Evolutionary conservation across 192 early-diverging fungal species (phyloP), one percentile per base, ranked within the genome.

Genomic region (Coemansia sp.): DNA sequence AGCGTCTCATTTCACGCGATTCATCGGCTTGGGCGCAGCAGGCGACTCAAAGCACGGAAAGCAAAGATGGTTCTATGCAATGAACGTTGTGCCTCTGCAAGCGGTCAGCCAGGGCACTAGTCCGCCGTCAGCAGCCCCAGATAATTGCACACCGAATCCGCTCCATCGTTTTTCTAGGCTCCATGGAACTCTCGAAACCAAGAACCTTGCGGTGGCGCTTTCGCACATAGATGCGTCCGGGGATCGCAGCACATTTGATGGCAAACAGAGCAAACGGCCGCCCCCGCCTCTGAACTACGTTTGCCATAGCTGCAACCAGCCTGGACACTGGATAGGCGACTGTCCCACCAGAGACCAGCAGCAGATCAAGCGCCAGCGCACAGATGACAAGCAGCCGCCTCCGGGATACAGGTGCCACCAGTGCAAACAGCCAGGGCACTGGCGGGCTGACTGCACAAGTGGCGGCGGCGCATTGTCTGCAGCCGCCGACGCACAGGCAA

Each of bases 31-130:
- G 22, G 91, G 84, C 1, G 70, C 85, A 6, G 90, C 88, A 40
- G 85, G 84, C 28, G 85, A 83, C 45, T 64, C 81, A 15, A 71
- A 45, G 27, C 55, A 65, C 50, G 70, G 79, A 27, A 94, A 93
- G 74, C 85, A 89, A 59, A 64, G 86, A 71, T 97, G 95, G 95
- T 93, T 93, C 65, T 97, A 95, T 68, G 95, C 94, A 2, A 89
- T 94, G 80, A 94, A 94, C 47, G 68, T 93, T 20, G 82, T 72
- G 1, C 93, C 95, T 13, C 62, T 92, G 48, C 60, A 84, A 7
- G 50, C 53, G 3, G 65, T 73, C 13, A 80, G 81, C 54, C 50
- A 47, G 59, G 70, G 72, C 15, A 48, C 25, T 4, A 23, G 70
- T 27, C 23, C 64, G 15, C 58, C 80, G 13, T 57, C 48, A 27